Percentiles rank a stretch among this genome's conserved stretches.
These are phyloP conservation scores for Ephemerocybe angulata DNA, from an alignment of 768 basidiomycete species.

Conservation along the genomic window DNA sequence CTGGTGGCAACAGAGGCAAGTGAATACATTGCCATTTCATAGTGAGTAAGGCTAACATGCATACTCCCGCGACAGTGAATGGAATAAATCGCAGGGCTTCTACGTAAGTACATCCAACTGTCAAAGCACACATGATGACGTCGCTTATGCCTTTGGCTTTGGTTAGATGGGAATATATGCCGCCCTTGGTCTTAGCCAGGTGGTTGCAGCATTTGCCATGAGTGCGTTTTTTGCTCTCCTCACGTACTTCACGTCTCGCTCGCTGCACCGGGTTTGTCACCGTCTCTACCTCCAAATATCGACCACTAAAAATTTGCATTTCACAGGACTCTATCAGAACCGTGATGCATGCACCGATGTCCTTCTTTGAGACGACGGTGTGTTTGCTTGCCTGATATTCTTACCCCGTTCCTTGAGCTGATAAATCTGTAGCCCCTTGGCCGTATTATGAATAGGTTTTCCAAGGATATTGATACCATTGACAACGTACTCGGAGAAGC, in stretches of 20 bases:
- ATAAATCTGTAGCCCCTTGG: no score
- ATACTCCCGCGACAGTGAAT: no score
- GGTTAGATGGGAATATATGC: slow-evolving; percentile 89
- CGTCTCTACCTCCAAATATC: no score
- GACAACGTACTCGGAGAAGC: slow-evolving; percentile 75
- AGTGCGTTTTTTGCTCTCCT: slow-evolving; percentile 62
- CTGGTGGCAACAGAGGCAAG: slow-evolving; percentile 75
- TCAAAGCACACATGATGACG: no score
- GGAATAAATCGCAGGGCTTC: no score
- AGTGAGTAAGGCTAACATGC: no score
- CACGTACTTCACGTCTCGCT: slow-evolving; percentile 74
- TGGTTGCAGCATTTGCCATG: slow-evolving; percentile 64
- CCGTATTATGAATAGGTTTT: slow-evolving; percentile 87
- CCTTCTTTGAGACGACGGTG: slow-evolving; percentile 87
- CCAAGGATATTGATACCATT: slow-evolving; percentile 81
- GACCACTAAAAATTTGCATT: no score
- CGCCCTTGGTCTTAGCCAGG: slow-evolving; percentile 65
- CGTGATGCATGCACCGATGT: slow-evolving; percentile 83
- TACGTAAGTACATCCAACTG: no score
- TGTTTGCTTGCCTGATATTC: no score
- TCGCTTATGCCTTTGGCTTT: no score
- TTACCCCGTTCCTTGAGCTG: no score
- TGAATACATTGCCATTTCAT: no score
- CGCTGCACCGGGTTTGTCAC: slow-evolving; percentile 60
- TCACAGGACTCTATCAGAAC: slow-evolving; percentile 61